A percentile compares a stretch with the other conserved stretches of the same genome.
Conservation (phyloP, 1,139 yeast species). For the Oligophagozyma castellii region DNA sequence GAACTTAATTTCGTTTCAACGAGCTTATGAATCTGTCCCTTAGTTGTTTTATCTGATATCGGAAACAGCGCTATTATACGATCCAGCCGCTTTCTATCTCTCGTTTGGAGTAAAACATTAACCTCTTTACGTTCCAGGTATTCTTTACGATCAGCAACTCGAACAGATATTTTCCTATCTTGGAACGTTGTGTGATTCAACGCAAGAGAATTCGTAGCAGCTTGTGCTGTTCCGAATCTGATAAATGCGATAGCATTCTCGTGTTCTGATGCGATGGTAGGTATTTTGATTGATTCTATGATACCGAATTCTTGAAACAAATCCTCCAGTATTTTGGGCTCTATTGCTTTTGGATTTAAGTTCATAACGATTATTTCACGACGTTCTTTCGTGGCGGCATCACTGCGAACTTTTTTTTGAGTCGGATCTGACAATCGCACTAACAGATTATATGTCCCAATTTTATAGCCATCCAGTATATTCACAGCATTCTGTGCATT, state of each 20-base stretch:
- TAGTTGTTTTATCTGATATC: conserved; percentile 34
- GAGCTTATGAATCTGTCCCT: conserved; percentile 29
- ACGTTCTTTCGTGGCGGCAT: conserved; percentile 34
- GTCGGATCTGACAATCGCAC: conserved; percentile 49
- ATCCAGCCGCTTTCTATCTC: conserved; percentile 20
- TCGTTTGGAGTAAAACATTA: conserved; percentile 15
- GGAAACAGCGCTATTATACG: conserved; percentile 33
- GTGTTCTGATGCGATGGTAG: conserved; percentile 13
- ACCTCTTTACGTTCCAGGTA: conserved; percentile 22
- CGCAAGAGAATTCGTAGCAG: conserved; percentile 31
- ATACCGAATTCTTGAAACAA: conserved; percentile 32
- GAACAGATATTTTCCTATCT: conserved; percentile 34
- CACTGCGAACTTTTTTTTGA: conserved; percentile 27
- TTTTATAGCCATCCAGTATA: conserved; percentile 29
- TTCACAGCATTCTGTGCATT: conserved; percentile 38
- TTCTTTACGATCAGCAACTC: conserved; percentile 28
- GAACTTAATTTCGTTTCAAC: conserved; percentile 30
- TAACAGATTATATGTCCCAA: conserved; percentile 28
- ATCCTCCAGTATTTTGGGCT: conserved; percentile 20
- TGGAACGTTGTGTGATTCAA: conserved; percentile 28
- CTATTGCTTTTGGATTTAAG: conserved; percentile 31
- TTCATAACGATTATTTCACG: conserved; percentile 43
- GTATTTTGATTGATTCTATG: conserved; percentile 40
- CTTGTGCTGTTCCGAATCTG: conserved; percentile 28
- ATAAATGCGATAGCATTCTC: conserved; percentile 49